These are phyloP conservation scores for Heimioporus sp. DNA, from an alignment of 768 basidiomycete species.

Conservation along the genomic window DNA sequence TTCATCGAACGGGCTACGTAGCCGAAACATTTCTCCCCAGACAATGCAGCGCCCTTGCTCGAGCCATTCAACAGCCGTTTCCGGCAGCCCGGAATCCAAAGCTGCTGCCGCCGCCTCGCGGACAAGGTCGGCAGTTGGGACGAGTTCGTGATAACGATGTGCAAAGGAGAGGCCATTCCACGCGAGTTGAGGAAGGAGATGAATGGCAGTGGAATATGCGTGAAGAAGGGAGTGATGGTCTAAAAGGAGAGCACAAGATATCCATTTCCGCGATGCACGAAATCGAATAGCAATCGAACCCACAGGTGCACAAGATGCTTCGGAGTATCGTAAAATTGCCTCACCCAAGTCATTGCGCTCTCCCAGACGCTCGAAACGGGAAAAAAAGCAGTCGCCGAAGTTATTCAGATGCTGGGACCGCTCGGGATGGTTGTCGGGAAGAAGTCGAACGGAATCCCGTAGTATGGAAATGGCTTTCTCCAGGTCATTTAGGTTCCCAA, in stretches of 20 bases:
- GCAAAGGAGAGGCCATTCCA: constrained; percentile 15
- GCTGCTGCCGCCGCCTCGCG: constrained; percentile 24
- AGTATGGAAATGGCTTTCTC: not conserved
- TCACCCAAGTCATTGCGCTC: not conserved
- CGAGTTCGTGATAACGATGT: constrained; percentile 14
- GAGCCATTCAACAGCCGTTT: constrained; percentile 14
- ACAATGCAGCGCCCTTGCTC: constrained; percentile 16
- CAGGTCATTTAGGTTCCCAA: not conserved
- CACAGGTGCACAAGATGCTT: too few species aligned
- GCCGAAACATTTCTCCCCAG: constrained; percentile 14
- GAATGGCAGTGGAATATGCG: constrained; percentile 19
- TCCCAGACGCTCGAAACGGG: constrained; percentile 1
- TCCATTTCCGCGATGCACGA: too few species aligned
- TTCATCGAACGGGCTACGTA: constrained; percentile 9
- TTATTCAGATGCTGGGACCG: too few species aligned
- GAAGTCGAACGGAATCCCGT: not conserved
- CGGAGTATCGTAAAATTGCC: too few species aligned
- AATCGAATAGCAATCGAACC: too few species aligned
- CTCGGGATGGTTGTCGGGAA: too few species aligned
- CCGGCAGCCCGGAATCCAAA: constrained; percentile 4
- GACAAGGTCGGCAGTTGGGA: constrained; percentile 9
- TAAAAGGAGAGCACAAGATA: too few species aligned
- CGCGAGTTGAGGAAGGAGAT: constrained; percentile 20
- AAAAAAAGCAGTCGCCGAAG: not conserved
- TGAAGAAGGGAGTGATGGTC: too few species aligned